Percentiles rank a stretch among this genome's conserved stretches.
phyloP scores from a whole-genome alignment of 371 early-diverging fungal genomes.

The Mucor lusitanicus region DNA sequence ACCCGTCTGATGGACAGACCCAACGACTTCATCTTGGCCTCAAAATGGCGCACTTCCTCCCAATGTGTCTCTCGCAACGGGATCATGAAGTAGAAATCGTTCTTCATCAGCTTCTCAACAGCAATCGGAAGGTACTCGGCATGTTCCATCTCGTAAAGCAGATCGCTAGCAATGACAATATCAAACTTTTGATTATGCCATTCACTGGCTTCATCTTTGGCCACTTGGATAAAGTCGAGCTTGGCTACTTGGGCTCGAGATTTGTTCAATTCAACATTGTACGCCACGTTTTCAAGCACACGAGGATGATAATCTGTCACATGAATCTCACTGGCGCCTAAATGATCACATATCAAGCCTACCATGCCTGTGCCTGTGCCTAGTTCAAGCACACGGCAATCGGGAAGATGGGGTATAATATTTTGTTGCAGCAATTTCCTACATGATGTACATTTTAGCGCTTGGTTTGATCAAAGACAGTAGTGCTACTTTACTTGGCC shows the following conservation, averaged over 20 bases:
- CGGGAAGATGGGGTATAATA: constrained; percentile 33
- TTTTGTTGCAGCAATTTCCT: constrained; percentile 46
- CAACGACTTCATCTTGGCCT: constrained; percentile 31
- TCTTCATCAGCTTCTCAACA: constrained; percentile 37
- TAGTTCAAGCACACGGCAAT: constrained; percentile 31
- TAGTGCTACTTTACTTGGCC: constrained; percentile 39
- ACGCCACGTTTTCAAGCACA: constrained; percentile 46
- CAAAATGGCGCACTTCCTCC: constrained; percentile 42
- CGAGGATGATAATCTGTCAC: constrained; percentile 53
- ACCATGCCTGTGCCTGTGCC: constrained; percentile 51
- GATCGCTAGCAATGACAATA: constrained; percentile 48
- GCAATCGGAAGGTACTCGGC: constrained; percentile 45
- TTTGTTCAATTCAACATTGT: constrained; percentile 39
- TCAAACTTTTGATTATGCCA: constrained; percentile 35
- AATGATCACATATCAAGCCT: constrained; percentile 41
- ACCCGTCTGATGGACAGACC: constrained; percentile 21
- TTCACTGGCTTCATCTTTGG: constrained; percentile 14
- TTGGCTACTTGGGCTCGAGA: constrained; percentile 30
- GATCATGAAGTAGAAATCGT: constrained; percentile 50
- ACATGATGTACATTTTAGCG: not conserved
- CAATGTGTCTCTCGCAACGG: constrained; percentile 43
- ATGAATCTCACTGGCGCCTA: constrained; percentile 38
- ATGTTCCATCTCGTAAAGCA: constrained; percentile 54
- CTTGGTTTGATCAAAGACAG: not conserved
- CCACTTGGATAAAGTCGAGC: constrained; percentile 46